Conservation (phyloP, 2,329 filamentous ascomycete genomes). For the Colletotrichum horii region DNA sequence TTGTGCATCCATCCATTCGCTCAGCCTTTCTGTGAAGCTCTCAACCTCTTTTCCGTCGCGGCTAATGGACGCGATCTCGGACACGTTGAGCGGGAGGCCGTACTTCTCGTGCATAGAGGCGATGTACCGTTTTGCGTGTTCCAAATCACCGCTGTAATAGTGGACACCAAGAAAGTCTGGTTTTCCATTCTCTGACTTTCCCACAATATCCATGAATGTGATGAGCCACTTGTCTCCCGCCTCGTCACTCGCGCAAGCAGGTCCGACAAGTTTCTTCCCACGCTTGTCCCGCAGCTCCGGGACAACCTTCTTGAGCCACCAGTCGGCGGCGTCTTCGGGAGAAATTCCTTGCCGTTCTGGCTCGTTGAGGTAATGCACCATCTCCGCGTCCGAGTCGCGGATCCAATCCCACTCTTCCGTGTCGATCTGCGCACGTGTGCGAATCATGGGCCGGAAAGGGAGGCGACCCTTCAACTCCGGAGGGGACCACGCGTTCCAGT, state of each 20-base stretch:
- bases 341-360: slow-evolving; percentile 43
- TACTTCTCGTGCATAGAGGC: slow-evolving; percentile 39
- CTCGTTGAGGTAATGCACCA: slow-evolving; percentile 52
- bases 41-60: slow-evolving; percentile 39
- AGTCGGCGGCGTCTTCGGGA: slow-evolving; percentile 37
- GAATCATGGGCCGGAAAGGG: slow-evolving; percentile 48
- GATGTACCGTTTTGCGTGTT: slow-evolving; percentile 40
- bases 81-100: slow-evolving; percentile 39
- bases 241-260: slow-evolving; percentile 41
- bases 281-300: slow-evolving; percentile 17
- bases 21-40: slow-evolving; percentile 41
- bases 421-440: slow-evolving; percentile 37
- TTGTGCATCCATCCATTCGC: slow-evolving; percentile 46
- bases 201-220: slow-evolving; percentile 41
- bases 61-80: slow-evolving; percentile 46
- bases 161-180: slow-evolving; percentile 49
- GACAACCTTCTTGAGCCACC: slow-evolving; percentile 43
- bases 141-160: slow-evolving; percentile 42
- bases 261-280: slow-evolving; percentile 39
- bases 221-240: slow-evolving; percentile 44
- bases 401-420: slow-evolving; percentile 41
- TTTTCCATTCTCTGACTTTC: slow-evolving; percentile 20
- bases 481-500: slow-evolving; percentile 47
- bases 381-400: slow-evolving; percentile 28
- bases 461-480: slow-evolving; percentile 37